Evolutionary conservation across 1,139 yeast genomes (phyloP).

Genomic region (Spathaspora sp.): DNA sequence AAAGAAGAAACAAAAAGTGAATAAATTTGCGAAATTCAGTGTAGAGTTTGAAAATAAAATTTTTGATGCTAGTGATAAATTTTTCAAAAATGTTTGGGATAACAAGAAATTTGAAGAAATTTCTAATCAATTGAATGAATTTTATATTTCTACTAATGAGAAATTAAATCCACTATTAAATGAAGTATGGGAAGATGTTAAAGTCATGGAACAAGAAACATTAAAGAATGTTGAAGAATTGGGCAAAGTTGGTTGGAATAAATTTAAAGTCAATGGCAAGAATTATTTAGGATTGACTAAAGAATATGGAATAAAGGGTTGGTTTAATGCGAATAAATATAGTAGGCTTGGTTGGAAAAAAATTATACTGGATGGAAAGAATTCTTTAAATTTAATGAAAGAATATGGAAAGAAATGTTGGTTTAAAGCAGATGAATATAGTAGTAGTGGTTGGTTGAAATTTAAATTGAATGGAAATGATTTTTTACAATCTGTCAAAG

Average conservation of each 20-base stretch:
- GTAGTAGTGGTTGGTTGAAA: not conserved
- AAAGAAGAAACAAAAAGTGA: slow-evolving; percentile 7
- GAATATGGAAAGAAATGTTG: not conserved
- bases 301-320: not conserved
- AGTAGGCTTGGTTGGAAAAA: not conserved
- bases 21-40: slow-evolving; percentile 7
- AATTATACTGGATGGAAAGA: not conserved
- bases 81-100: not conserved
- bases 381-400: not conserved
- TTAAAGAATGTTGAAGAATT: not conserved
- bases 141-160: not conserved
- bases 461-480: not conserved
- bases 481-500: not conserved
- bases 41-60: slow-evolving; percentile 1
- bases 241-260: not conserved
- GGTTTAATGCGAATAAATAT: not conserved
- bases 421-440: not conserved
- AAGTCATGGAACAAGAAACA: slow-evolving; percentile 1
- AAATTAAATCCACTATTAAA: not conserved
- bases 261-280: not conserved
- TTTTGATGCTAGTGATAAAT: not conserved
- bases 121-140: not conserved
- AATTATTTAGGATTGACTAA: not conserved
- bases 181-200: not conserved
- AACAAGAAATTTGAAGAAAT: not conserved